Percentiles rank a stretch among this genome's conserved stretches.
Evolutionary conservation across 139 green algal genomes (phyloP).

Genomic region (Zygnema cylindricum): DNA sequence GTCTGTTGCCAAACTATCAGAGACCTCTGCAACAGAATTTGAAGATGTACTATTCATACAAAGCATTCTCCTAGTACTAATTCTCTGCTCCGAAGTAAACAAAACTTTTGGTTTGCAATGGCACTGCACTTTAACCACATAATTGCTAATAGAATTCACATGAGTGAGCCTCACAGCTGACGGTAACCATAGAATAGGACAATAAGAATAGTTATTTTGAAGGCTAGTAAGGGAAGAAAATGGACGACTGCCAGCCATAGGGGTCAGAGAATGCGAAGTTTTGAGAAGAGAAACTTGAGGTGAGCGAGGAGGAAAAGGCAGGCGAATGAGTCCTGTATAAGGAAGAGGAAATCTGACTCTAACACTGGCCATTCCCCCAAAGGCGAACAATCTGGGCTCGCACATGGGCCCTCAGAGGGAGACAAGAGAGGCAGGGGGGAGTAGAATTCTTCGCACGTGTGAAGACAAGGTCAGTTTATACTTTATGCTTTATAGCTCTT

Average conservation of each 20-base stretch:
- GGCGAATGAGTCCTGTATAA: background rate
- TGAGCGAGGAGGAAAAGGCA: background rate
- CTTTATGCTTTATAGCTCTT: no score
- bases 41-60: background rate
- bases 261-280: background rate
- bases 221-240: no score
- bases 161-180: no score
- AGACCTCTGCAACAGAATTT: background rate
- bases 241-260: no score
- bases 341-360: background rate
- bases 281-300: background rate
- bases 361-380: background rate
- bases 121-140: no score
- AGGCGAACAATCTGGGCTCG: background rate
- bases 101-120: no score
- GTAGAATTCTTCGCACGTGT: background rate
- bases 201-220: no score
- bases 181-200: no score
- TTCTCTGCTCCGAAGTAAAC: background rate
- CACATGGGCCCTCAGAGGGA: background rate
- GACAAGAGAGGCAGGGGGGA: background rate
- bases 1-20: background rate
- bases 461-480: no score
- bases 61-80: background rate
- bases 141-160: no score